Evolutionary conservation across 2,329 filamentous ascomycete genomes (phyloP), one percentile per base, ranked within the genome.

Genomic region (Colletotrichum karsti): DNA sequence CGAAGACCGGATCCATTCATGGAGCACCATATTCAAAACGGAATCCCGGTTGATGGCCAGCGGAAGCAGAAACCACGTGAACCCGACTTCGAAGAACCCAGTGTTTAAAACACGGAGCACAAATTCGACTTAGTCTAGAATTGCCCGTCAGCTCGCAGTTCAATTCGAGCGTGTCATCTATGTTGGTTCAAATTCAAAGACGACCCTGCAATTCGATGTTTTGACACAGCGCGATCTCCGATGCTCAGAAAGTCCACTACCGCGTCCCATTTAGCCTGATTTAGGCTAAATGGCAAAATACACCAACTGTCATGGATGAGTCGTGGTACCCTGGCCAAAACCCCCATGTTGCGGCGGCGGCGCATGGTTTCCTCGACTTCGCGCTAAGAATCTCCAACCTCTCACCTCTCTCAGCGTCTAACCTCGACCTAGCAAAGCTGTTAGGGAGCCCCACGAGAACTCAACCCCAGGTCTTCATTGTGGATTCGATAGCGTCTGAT

Each of bases 261-360:
- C 46, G 44, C 42, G 64, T 39, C 13, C 13, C 13, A 33, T 58
- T 67, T 58, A 67, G 60, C 64, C 64, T 64, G 33, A 48, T 20
- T 64, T 12, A 54, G 64, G 60, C 60, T 67, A 67, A 67, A 67
- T 65, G 60, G 60, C 12, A 58, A 42, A 55, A 64, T 64, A 22
- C 39, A n/a, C 46, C 20, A 39, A 64, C 24, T 51, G 33, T 18
- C 58, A 55, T 51, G 59, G 58, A 41, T 39, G 18, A 18, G 41
- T 50, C 35, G 53, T 44, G 35, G 37, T 39, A 56, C 24, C 64
- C 44, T 63, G 51, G 51, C 37, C 24, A 9, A 26, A 13, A 56
- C 28, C 33, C 26, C 56, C 35, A 48, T 58, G 53, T 35, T 8
- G 60, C 50, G 64, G 60, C 30, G 33, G 60, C 53, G 53, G 51